Evolutionary conservation across 768 basidiomycete genomes (phyloP).

Genomic region (Austroboletus festivus): DNA sequence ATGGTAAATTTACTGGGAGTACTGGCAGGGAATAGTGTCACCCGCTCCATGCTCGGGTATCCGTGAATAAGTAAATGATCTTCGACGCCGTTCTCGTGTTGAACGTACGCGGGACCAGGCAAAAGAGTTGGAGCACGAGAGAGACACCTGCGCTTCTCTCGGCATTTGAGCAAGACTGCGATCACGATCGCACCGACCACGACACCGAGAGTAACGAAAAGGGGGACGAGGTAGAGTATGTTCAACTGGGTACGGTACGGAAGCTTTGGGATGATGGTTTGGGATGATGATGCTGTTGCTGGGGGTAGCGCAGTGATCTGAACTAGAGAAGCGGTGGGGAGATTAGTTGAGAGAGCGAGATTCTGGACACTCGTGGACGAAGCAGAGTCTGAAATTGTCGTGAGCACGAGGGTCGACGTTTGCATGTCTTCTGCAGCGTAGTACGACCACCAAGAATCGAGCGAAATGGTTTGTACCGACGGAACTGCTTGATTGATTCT

Average conservation of each 20-base stretch:
- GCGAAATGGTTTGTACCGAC: constrained; percentile 19
- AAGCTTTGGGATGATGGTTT: constrained; percentile 14
- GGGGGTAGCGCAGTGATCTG: constrained; percentile 36
- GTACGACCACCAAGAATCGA: constrained; percentile 36
- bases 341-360: constrained; percentile 6
- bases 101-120: constrained; percentile 26
- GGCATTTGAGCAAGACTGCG: constrained; percentile 11
- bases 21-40: constrained; percentile 18
- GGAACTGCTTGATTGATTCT: constrained; percentile 17
- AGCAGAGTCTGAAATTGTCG: background rate
- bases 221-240: constrained; percentile 26
- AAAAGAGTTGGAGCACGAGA: constrained; percentile 18
- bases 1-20: constrained; percentile 31
- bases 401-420: constrained; percentile 5
- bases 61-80: constrained; percentile 12
- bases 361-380: background rate
- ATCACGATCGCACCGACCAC: constrained; percentile 19
- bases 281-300: constrained; percentile 10
- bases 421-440: constrained; percentile 21
- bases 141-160: constrained; percentile 1
- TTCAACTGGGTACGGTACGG: constrained; percentile 21
- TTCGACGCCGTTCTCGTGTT: constrained; percentile 18
- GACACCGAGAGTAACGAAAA: constrained; percentile 27
- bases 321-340: constrained; percentile 21
- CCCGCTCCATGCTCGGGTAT: constrained; percentile 28